A percentile compares a stretch with the other conserved stretches of the same genome.
Evolutionary conservation across 352 stramenopile genomes (phyloP).

Genomic region (Phytophthora pseudosyringae): DNA sequence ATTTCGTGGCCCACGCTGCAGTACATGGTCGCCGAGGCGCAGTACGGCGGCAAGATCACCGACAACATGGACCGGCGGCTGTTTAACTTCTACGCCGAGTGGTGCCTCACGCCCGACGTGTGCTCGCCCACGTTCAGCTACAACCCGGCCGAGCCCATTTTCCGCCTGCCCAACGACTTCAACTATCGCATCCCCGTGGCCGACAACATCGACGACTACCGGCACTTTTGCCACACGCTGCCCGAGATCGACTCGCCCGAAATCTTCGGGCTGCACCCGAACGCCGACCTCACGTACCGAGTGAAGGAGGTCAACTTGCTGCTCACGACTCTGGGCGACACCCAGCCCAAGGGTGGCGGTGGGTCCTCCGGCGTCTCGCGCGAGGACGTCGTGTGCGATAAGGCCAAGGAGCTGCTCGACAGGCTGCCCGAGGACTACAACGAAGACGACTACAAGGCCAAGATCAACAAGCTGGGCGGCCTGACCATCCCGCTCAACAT

Average conservation of each 20-base stretch:
- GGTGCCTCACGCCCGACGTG: constrained; percentile 92
- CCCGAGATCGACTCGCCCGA: constrained; percentile 98
- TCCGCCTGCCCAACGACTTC: constrained; percentile 97
- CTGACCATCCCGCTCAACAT: constrained; percentile 98
- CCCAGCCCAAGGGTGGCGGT: constrained; percentile 95
- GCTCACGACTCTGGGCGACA: constrained; percentile 95
- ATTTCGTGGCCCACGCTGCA: constrained; percentile 99
- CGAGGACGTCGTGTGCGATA: constrained; percentile 97
- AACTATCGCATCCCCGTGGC: constrained; percentile 94
- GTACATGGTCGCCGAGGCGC: constrained; percentile 99
- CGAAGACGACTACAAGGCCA: constrained; percentile 98
- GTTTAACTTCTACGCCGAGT: constrained; percentile 98
- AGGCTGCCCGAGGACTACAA: constrained; percentile 96
- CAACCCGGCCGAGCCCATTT: constrained; percentile 94
- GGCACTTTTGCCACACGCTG: constrained; percentile 95
- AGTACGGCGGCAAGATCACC: constrained; percentile 99
- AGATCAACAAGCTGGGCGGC: constrained; percentile 96
- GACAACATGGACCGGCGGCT: constrained; percentile 98
- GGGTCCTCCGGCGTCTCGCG: constrained; percentile 88
- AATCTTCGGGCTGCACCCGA: constrained; percentile 99
- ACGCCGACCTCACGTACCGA: constrained; percentile 98
- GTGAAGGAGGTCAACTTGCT: constrained; percentile 97
- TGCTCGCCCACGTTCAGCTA: constrained; percentile 92
- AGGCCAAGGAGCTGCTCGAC: constrained; percentile 94
- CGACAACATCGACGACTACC: constrained; percentile 95